Evolutionary conservation across 2,329 filamentous ascomycete genomes (phyloP).

Genomic region (Fusarium haematococcum): DNA sequence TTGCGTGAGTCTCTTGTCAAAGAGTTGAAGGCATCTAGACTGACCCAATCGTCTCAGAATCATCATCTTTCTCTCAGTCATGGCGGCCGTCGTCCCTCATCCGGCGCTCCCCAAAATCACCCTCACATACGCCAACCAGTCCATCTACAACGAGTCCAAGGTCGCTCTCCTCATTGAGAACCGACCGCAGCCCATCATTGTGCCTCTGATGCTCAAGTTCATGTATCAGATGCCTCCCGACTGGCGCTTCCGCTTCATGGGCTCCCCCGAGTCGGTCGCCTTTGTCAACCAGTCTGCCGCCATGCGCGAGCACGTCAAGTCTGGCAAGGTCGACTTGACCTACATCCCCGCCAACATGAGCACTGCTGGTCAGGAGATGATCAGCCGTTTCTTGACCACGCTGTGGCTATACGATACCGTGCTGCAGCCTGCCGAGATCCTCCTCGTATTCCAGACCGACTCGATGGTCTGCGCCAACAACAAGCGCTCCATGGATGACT

Average conservation of each 20-base stretch:
- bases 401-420: conserved; percentile 64
- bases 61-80: not conserved
- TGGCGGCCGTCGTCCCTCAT: not conserved
- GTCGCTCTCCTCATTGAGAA: conserved; percentile 6
- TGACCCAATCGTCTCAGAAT: not conserved
- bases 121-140: conserved; percentile 6
- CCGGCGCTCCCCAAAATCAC: not conserved
- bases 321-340: conserved; percentile 63
- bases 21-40: not conserved
- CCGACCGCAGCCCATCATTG: conserved; percentile 3
- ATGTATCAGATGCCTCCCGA: conserved; percentile 2
- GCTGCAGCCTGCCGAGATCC: conserved; percentile 63
- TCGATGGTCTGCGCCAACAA: conserved; percentile 68
- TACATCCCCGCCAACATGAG: conserved; percentile 65
- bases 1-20: not conserved
- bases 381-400: conserved; percentile 64
- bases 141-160: conserved; percentile 5
- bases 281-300: conserved; percentile 58
- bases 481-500: conserved; percentile 60
- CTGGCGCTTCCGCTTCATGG: conserved; percentile 6
- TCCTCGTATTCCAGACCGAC: conserved; percentile 67
- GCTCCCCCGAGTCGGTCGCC: not conserved
- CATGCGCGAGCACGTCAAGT: conserved; percentile 56
- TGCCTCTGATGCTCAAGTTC: conserved; percentile 3
- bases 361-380: conserved; percentile 63